Percentiles rank a stretch among this genome's conserved stretches.
phyloP scores from a whole-genome alignment of 2,329 filamentous ascomycete species.

The Grosmannia clavigera region DNA sequence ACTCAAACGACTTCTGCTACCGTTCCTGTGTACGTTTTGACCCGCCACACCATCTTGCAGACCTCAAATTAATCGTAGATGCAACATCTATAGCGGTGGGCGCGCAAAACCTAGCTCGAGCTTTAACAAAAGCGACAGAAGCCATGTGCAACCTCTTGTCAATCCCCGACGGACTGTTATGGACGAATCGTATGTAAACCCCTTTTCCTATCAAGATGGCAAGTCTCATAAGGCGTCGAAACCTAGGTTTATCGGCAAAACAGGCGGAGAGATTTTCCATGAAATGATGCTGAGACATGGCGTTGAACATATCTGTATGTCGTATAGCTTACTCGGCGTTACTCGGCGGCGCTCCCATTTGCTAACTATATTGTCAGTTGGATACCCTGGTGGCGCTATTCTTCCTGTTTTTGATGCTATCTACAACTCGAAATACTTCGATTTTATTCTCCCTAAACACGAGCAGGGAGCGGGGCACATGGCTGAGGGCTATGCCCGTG shows the following conservation, averaged over 20 bases:
- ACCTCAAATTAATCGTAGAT: background rate
- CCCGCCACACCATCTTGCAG: background rate
- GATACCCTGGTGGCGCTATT: slow-evolving; percentile 91
- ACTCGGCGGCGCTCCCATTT: background rate
- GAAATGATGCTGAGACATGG: slow-evolving; percentile 95
- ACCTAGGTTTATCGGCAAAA: slow-evolving; percentile 78
- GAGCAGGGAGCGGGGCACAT: slow-evolving; percentile 98
- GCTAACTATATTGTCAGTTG: slow-evolving; percentile 35
- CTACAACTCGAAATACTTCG: slow-evolving; percentile 93
- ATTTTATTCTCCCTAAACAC: slow-evolving; percentile 89
- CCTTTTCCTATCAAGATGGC: background rate
- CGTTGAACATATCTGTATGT: slow-evolving; percentile 90
- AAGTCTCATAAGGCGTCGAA: slow-evolving; percentile 7
- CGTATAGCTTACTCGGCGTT: background rate
- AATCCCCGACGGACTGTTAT: slow-evolving; percentile 49
- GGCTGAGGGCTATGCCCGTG: slow-evolving; percentile 93
- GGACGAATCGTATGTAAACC: slow-evolving; percentile 62
- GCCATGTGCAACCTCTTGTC: slow-evolving; percentile 59
- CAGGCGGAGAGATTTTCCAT: slow-evolving; percentile 92
- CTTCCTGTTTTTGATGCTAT: slow-evolving; percentile 97
- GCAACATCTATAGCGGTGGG: slow-evolving; percentile 28
- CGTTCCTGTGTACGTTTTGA: background rate
- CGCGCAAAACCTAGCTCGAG: slow-evolving; percentile 52
- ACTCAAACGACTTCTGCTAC: slow-evolving; percentile 1
- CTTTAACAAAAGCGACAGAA: slow-evolving; percentile 38